Base-by-base conservation (phyloP, 768 basidiomycete species). In the Lactifluus subvellereus region DNA sequence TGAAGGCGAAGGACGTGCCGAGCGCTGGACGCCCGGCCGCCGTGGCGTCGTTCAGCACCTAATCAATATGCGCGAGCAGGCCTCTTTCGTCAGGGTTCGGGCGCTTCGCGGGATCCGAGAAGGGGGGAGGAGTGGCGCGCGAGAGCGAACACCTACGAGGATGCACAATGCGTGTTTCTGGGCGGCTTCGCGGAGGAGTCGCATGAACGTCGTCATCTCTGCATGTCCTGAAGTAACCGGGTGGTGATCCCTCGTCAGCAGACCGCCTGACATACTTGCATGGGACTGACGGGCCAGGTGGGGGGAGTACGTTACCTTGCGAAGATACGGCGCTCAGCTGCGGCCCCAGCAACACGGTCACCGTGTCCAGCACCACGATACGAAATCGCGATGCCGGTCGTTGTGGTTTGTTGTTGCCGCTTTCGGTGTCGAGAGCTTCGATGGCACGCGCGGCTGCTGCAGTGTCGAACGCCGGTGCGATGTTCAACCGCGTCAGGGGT, bases 1-100 rank as follows among this genome's bases (percentile, higher is more conserved):
- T 73, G 71, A 82, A 88, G 7, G 85, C 77, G 64, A 91, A 92
- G 1, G 88, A 86, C 1, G 89, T 84, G 0, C 89, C 90, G 14
- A 92, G 76, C 0, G 88, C 87, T 5, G 89, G 88, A 68, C 88
- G 90, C 60, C 82, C 77, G 8, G 71, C 74, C 1, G 73, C 75
- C 5, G 72, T 72, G 55, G 74, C 59, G 40, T 64, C 53, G 40
- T 64, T 64, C 49, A 87, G 75, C 8, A 88, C 78, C 89, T 91
- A 16, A n/a, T 14, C 27, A 20, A 16, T 40, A 16, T 5, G 5
- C 16, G 2, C 35, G 30, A 14, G 11, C 30, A 10, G 9, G 27
- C 4, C 18, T 4, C 9, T 40, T 50, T 43, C 20, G 14, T 52
- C 61, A 51, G 35, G 6, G 30, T 43, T n/a, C 38, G 16, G 48